Evolutionary conservation across 495 filamentous ascomycete species (phyloP).

Genomic region (Xylaria flabelliformis): DNA sequence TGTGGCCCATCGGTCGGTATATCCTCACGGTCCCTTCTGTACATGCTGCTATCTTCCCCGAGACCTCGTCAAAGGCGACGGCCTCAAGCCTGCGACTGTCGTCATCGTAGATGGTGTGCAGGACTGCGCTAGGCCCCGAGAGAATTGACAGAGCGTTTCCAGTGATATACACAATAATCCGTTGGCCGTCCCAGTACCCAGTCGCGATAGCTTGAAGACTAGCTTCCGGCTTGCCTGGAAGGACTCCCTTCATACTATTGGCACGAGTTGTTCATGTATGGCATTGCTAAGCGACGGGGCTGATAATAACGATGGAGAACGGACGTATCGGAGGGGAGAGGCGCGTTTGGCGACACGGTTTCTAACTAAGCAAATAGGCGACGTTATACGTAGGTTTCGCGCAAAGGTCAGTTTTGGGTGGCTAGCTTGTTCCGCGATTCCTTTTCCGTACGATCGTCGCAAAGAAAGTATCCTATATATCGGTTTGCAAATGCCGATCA

Average conservation of each 20-base stretch:
- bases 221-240: conserved; percentile 89
- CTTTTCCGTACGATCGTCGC: background rate
- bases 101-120: conserved; percentile 92
- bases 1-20: conserved; percentile 77
- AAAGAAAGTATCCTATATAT: background rate
- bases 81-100: conserved; percentile 73
- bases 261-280: conserved; percentile 30
- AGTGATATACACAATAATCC: conserved; percentile 90
- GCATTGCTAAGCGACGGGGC: conserved; percentile 35
- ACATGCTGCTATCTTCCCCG: conserved; percentile 85
- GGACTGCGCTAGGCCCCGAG: conserved; percentile 70
- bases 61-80: conserved; percentile 76
- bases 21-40: conserved; percentile 70
- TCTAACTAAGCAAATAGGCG: background rate
- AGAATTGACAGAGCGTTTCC: conserved; percentile 87
- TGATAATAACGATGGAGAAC: background rate
- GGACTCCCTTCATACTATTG: conserved; percentile 72
- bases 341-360: conserved; percentile 26
- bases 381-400: background rate
- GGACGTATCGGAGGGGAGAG: background rate
- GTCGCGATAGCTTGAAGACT: conserved; percentile 89
- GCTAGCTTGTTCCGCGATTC: background rate
- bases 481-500: background rate
- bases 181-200: conserved; percentile 79
- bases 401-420: conserved; percentile 18